Evolutionary conservation across 306 rosid genomes (phyloP).

Genomic region (Sicyos edulis): DNA sequence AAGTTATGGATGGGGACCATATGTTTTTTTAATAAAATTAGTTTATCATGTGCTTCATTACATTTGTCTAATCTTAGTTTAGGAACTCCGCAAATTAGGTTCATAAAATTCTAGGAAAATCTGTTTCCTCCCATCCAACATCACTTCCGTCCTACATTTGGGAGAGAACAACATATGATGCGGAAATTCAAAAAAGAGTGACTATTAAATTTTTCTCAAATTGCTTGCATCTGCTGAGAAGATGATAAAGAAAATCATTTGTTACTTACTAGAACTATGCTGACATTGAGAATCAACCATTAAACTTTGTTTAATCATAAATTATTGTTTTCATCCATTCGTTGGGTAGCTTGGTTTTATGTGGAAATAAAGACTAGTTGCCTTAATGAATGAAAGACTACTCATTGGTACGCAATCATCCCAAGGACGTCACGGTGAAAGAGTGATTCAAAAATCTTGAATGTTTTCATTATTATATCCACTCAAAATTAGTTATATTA

Average conservation of each 20-base stretch:
- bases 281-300: slow-evolving; percentile 8
- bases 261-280: neutral
- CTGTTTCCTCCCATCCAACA: slow-evolving; percentile 9
- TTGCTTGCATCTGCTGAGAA: neutral
- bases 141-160: neutral
- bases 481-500: neutral
- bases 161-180: neutral
- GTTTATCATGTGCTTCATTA: slow-evolving; percentile 7
- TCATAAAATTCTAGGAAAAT: neutral
- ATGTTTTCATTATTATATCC: neutral
- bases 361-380: slow-evolving; percentile 5
- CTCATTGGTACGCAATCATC: neutral
- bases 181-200: neutral
- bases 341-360: neutral
- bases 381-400: neutral
- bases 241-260: neutral
- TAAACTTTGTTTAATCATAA: neutral
- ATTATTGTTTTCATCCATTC: neutral
- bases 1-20: slow-evolving; percentile 16
- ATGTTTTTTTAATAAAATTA: neutral
- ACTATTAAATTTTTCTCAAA: neutral
- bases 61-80: neutral
- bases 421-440: neutral
- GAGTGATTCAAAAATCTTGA: neutral
- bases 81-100: neutral